Base-by-base conservation (phyloP, 192 early-diverging fungal species). In the Spinellus fusiger region DNA sequence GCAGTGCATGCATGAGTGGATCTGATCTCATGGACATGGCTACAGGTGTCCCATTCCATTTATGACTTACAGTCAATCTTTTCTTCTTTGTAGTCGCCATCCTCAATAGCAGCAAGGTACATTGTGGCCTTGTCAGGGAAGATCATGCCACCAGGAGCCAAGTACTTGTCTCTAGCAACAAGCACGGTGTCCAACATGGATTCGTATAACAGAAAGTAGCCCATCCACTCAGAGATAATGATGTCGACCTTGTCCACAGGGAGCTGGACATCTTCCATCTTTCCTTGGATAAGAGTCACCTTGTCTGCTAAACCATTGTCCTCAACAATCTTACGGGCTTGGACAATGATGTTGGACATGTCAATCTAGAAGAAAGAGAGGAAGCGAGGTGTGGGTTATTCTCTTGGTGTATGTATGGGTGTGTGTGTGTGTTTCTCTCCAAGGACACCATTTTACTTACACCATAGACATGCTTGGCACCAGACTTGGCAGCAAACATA, bases 141-240 rank as follows among this genome's bases (percentile, higher is more conserved):
- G 76, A 96, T 93, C 70, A 96, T 80, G 61, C 96, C 96, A 35
- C 79, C 88, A n/a, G 86, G 84, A n/a, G 68, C 73, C 73, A 96
- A 85, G 69, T 93, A 99, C 50, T 84, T 79, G 79, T 99, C 95
- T 57, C 97, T 84, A 10, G 97, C 97, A 56, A 95, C 86, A 37
- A 99, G 81, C 10, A 99, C 94, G n/a, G 97, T 95, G 82, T 98
- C 96, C 63, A 99, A 83, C 97, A 99, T 99, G 71, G 92, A 89
- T 80, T 99, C 95, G 77, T 95, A 98, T 38, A 97, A 77, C 66
- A 99, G 84, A 68, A 92, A 94, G 79, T 99, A 99, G 23, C 97
- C 97, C 97, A 99, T 99, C 97, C 97, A 99, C 67, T 99, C 97
- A 5, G 93, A 96, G 58, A 99, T 95, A 56, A 99, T 99, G 63